A percentile compares a stretch with the other conserved stretches of the same genome.
Conservation (phyloP, 306 rosid species). For the Trifolium fragiferum region DNA sequence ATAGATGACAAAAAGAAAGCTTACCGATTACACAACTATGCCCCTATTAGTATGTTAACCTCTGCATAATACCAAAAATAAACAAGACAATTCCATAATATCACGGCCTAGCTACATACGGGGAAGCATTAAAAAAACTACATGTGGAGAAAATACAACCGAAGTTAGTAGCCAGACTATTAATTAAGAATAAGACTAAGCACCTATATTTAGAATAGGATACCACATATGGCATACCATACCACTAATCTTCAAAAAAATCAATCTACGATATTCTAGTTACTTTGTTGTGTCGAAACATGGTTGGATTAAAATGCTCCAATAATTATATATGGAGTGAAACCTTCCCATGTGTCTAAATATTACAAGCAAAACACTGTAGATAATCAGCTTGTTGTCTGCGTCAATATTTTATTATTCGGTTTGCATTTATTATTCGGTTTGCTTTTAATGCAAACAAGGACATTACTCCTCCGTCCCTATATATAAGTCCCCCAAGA, state of each 20-base stretch:
- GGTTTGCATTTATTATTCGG: slow-evolving; percentile 9
- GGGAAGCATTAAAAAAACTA: neutral
- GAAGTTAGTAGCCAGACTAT: neutral
- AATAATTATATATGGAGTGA: slow-evolving; percentile 38
- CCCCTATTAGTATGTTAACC: neutral
- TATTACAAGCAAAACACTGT: slow-evolving; percentile 33
- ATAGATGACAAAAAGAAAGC: no score
- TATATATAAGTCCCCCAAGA: no score
- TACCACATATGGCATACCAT: slow-evolving; percentile 16
- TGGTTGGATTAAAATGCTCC: slow-evolving; percentile 43
- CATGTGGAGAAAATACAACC: neutral
- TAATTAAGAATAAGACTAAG: neutral
- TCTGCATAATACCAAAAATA: neutral
- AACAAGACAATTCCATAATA: neutral
- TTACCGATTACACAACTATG: neutral
- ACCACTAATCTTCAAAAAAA: no score
- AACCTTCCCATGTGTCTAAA: slow-evolving; percentile 20
- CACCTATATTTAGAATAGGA: slow-evolving; percentile 33
- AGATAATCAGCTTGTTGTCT: neutral
- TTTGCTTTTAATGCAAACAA: neutral
- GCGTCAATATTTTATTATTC: slow-evolving; percentile 3
- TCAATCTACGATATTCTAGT: slow-evolving; percentile 23
- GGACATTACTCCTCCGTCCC: no score
- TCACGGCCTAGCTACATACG: neutral
- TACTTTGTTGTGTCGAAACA: slow-evolving; percentile 35